Base-by-base conservation (phyloP, 768 basidiomycete species). In the Lenzites betulinus region DNA sequence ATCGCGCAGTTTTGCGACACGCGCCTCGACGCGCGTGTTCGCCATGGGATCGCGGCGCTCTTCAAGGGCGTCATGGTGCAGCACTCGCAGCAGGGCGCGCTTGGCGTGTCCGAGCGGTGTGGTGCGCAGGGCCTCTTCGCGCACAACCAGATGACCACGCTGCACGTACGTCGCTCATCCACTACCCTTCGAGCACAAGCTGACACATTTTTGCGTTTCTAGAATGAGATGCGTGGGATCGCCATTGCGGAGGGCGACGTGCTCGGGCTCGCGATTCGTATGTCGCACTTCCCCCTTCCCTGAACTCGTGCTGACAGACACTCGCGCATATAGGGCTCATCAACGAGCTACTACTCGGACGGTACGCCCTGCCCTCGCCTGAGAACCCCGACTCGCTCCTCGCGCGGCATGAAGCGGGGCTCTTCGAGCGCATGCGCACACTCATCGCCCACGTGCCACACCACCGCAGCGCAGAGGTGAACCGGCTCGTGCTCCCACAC, bases 281-380 rank as follows among this genome's bases (percentile, higher is more conserved):
- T 41, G 75, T 63, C 11, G 12, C 15, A 18, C 9, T 46, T 22
- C 41, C 2, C 15, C 4, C n/a, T 12, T 22, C 2, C 59, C 42
- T 25, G 60, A 44, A 46, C 58, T 42, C 51, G 51, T 39, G 58
- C 42, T 51, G 53, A 9, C 5, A 48, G 12, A 28, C 44, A 11
- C 28, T 46, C 2, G 12, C 28, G 5, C 42, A 28, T 39, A 2
- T 38, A 88, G 86, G 60, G 63, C 84, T 69, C 79, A 83, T 76
- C 73, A 71, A 84, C 22, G 87, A 88, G 69, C 68, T 88, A 46
- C 75, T 89, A 16, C 81, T 83, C 39, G 73, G 76, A 18, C 81
- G 84, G 30, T 86, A 84, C 66, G 62, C 56, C 23, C 68, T 87
- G 16, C 84, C 86, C 22, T 75, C 78, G 38, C 68, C 83, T 3